Evolutionary conservation across 805 yeast species (phyloP).

Genomic region (Candida bentonensis): DNA sequence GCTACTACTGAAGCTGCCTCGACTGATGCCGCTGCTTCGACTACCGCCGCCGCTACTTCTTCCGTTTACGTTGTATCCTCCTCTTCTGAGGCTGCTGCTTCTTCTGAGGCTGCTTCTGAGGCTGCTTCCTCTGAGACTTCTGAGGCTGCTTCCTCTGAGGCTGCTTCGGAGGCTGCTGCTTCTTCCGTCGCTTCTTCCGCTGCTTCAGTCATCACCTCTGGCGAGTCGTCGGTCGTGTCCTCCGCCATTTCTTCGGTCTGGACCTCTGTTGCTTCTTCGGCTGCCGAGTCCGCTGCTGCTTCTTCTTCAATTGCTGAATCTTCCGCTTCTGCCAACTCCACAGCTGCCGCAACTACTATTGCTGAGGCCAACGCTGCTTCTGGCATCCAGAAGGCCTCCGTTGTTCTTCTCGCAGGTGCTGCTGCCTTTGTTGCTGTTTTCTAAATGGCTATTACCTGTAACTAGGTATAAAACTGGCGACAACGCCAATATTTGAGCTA

Average conservation of each 20-base stretch:
- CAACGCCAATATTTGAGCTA: too few species aligned
- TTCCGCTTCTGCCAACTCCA: slow-evolving; percentile 5
- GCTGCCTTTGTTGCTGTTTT: slow-evolving; percentile 3
- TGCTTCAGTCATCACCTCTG: slow-evolving; percentile 6
- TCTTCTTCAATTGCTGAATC: slow-evolving; percentile 7
- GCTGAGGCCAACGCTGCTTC: slow-evolving; percentile 3
- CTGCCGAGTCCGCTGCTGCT: slow-evolving; percentile 8
- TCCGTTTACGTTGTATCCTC: slow-evolving; percentile 4
- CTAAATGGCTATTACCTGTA: neutral
- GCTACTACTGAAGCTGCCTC: slow-evolving; percentile 9
- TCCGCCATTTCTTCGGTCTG: slow-evolving; percentile 11
- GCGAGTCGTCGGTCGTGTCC: slow-evolving; percentile 7
- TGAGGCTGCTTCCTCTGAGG: slow-evolving; percentile 9
- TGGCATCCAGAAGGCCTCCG: slow-evolving; percentile 2
- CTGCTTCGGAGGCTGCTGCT: slow-evolving; percentile 4
- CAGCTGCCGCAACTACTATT: neutral
- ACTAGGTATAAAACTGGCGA: too few species aligned
- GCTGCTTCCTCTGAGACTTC: slow-evolving; percentile 7
- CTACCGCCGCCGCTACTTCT: slow-evolving; percentile 6
- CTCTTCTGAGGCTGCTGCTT: slow-evolving; percentile 1
- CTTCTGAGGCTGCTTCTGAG: slow-evolving; percentile 9
- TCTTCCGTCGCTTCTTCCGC: slow-evolving; percentile 3
- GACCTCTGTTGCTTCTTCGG: slow-evolving; percentile 8
- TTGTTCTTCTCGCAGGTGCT: slow-evolving; percentile 4
- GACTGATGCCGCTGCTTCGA: slow-evolving; percentile 5